Conservation (phyloP, 2,329 filamentous ascomycete genomes). For the Phialocephala subalpina region DNA sequence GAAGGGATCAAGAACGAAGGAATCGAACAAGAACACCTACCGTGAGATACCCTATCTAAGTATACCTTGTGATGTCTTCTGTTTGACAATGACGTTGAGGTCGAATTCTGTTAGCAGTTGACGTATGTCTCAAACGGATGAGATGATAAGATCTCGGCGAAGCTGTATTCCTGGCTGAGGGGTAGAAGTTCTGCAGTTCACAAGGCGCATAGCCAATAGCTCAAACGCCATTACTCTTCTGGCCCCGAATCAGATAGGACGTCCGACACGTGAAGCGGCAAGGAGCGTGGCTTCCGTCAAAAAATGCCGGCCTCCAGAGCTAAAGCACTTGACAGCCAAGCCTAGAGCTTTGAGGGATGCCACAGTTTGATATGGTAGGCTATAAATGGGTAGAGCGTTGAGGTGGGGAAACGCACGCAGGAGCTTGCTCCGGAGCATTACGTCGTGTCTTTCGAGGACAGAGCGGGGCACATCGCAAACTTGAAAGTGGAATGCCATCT, state of each 20-base stretch:
- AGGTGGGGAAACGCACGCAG: not conserved
- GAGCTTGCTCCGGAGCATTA: conserved; percentile 5
- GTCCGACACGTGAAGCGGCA: not conserved
- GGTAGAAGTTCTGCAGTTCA: not conserved
- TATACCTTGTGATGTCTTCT: not conserved
- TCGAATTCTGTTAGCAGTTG: not conserved
- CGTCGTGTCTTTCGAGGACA: not conserved
- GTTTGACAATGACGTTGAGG: not conserved
- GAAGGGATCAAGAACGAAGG: not conserved
- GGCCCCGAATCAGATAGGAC: not conserved
- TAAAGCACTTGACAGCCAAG: not conserved
- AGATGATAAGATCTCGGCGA: not conserved
- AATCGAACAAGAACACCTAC: not conserved
- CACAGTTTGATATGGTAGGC: not conserved
- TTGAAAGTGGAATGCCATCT: not conserved
- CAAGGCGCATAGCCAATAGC: not conserved
- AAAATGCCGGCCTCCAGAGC: not conserved
- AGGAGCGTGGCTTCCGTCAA: not conserved
- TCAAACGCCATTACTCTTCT: not conserved
- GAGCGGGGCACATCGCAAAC: not conserved
- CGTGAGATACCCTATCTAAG: not conserved
- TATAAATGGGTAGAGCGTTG: too few relatives aligned
- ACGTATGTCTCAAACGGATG: not conserved
- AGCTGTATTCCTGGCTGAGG: not conserved
- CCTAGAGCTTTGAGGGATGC: not conserved